Base-by-base conservation (phyloP, 2,329 filamentous ascomycete genomes). In the Aspergillus terreus region DNA sequence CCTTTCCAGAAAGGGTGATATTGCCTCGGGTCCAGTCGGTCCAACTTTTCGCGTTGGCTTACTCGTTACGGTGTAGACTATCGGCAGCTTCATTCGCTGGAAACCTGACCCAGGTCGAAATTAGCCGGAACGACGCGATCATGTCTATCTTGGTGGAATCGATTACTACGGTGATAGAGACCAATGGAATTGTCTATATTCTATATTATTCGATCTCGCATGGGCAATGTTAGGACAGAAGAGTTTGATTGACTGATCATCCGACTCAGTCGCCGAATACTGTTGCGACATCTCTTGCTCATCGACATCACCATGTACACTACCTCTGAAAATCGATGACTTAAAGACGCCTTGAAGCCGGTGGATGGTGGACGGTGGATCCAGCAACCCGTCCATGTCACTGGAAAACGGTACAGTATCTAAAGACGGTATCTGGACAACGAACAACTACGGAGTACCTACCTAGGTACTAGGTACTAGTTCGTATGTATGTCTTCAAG, bases 1-100 rank as follows among this genome's bases (percentile, higher is more conserved):
- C 60, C 46, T 57, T 60, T 51, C 63, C 60, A 21, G 57, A 65
- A 55, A 15, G 23, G 53, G 61, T 56, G 36, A 62, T 61, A 54
- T 62, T 62, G 57, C 55, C 57, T 60, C 54, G 53, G 51, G 45
- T 36, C 46, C 49, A 47, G 30, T 44, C 38, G 43, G 43, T 51
- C 23, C 23, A 30, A 36, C 40, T 53, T 58, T 58, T 57, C 57
- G 56, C 55, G 52, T 63, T 56, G 54, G 50, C 54, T 55, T 61
- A 42, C 12, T 45, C 19, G 45, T 43, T 19, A 19, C 14, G 33
- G 52, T 46, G n/a, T 30, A 4, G 6, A 10, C 38, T 49, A 49
- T 54, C 44, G 44, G 23, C 23, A 19, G 41, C 17, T 14, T 44
- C 40, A 54, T 54, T 54, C 45, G 52, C 46, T 46, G 40, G 17